Conservation (phyloP, 2,329 filamentous ascomycete species). For the Chaetomium sp. region DNA sequence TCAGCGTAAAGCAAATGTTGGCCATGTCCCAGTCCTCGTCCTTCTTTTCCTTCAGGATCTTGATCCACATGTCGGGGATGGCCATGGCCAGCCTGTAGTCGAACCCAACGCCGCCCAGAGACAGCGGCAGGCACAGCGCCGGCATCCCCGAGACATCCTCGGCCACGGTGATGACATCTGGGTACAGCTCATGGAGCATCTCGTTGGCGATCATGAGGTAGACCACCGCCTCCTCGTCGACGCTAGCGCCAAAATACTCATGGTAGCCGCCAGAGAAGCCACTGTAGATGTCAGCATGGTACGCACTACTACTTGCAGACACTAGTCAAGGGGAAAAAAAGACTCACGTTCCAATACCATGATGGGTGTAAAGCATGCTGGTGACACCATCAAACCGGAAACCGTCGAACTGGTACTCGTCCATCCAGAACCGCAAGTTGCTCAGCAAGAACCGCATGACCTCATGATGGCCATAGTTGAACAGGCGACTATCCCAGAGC, state of each 20-base stretch:
- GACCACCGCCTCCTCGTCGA: constrained; percentile 90
- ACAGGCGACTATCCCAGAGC: constrained; percentile 92
- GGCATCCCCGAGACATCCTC: constrained; percentile 99
- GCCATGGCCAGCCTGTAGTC: constrained; percentile 98
- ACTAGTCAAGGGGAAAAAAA: background rate
- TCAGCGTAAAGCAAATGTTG: constrained; percentile 81
- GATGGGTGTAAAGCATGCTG: constrained; percentile 95
- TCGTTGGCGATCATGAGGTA: constrained; percentile 98
- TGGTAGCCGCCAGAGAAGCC: constrained; percentile 98
- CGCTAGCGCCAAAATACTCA: constrained; percentile 88
- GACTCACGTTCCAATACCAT: constrained; percentile 92
- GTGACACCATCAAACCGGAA: constrained; percentile 98
- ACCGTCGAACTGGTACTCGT: constrained; percentile 94
- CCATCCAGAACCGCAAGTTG: constrained; percentile 98
- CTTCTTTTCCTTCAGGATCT: constrained; percentile 89
- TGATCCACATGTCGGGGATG: constrained; percentile 98
- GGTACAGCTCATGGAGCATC: constrained; percentile 89
- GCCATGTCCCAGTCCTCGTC: constrained; percentile 92
- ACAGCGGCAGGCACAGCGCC: constrained; percentile 83
- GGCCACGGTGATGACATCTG: constrained; percentile 84
- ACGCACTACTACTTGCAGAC: background rate
- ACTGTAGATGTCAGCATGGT: constrained; percentile 47
- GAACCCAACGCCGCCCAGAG: constrained; percentile 89
- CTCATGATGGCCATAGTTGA: constrained; percentile 96
- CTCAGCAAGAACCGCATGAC: constrained; percentile 94